Evolutionary conservation across 75 land plant genomes (phyloP).

Genomic region (Chamaecyparis obtusa): DNA sequence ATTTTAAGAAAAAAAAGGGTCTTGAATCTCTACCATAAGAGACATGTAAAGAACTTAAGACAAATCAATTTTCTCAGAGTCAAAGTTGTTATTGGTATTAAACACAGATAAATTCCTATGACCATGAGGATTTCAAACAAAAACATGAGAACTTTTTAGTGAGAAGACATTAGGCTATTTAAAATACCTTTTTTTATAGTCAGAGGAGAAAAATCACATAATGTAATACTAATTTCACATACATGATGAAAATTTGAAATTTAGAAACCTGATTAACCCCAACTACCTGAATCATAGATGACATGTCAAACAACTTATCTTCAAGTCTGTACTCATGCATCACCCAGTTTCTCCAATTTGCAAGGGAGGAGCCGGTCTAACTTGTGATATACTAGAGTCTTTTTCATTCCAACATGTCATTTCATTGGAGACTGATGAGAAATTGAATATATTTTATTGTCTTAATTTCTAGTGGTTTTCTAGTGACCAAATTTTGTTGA

Average conservation of each 20-base stretch:
- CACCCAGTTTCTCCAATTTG: neutral
- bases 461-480: conserved; percentile 64
- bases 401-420: conserved; percentile 50
- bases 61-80: neutral
- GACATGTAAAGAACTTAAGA: neutral
- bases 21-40: neutral
- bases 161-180: neutral
- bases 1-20: neutral
- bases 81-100: neutral
- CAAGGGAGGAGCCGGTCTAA: conserved; percentile 14
- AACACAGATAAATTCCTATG: neutral
- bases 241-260: neutral
- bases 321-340: conserved; percentile 16
- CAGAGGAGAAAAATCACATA: neutral
- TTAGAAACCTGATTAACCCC: neutral
- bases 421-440: neutral
- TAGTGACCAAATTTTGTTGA: conserved; percentile 54
- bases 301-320: conserved; percentile 2
- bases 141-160: neutral
- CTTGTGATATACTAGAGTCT: conserved; percentile 34
- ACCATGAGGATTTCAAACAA: neutral
- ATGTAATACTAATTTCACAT: neutral
- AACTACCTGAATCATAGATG: neutral
- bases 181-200: neutral
- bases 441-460: conserved; percentile 27